Conservation (phyloP, 805 yeast species). For the Lachancea sp. region DNA sequence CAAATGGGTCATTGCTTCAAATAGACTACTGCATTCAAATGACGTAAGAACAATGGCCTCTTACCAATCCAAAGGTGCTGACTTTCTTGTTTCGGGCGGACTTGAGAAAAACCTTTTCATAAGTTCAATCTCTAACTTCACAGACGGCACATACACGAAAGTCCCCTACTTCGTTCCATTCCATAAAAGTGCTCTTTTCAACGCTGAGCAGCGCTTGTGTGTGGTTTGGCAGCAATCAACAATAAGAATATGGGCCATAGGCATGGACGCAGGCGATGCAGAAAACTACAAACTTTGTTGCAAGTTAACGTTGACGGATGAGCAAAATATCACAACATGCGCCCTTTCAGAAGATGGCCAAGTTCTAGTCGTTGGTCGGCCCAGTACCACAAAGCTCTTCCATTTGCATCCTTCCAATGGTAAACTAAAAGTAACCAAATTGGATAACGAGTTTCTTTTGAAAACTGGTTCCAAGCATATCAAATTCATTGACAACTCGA, state of each 20-base stretch:
- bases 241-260: slow-evolving; percentile 72
- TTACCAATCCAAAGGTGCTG: slow-evolving; percentile 61
- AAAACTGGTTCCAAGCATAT: slow-evolving; percentile 52
- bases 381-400: slow-evolving; percentile 63
- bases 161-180: slow-evolving; percentile 56
- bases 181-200: slow-evolving; percentile 44
- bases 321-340: slow-evolving; percentile 70
- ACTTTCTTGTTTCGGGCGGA: slow-evolving; percentile 75
- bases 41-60: slow-evolving; percentile 75
- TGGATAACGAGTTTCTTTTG: slow-evolving; percentile 36
- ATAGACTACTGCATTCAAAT: slow-evolving; percentile 75
- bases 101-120: slow-evolving; percentile 63
- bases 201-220: slow-evolving; percentile 44
- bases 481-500: slow-evolving; percentile 40
- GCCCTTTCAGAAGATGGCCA: slow-evolving; percentile 59
- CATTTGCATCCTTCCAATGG: slow-evolving; percentile 40
- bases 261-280: slow-evolving; percentile 25
- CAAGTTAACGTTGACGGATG: slow-evolving; percentile 61
- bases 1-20: slow-evolving; percentile 73
- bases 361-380: slow-evolving; percentile 65
- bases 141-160: slow-evolving; percentile 64
- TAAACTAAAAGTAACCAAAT: slow-evolving; percentile 45
- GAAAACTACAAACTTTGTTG: slow-evolving; percentile 47
- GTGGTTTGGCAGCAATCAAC: slow-evolving; percentile 78
- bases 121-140: slow-evolving; percentile 59